phyloP scores from a whole-genome alignment of 2,329 filamentous ascomycete species.

The Aspergillus puulaauensis region DNA sequence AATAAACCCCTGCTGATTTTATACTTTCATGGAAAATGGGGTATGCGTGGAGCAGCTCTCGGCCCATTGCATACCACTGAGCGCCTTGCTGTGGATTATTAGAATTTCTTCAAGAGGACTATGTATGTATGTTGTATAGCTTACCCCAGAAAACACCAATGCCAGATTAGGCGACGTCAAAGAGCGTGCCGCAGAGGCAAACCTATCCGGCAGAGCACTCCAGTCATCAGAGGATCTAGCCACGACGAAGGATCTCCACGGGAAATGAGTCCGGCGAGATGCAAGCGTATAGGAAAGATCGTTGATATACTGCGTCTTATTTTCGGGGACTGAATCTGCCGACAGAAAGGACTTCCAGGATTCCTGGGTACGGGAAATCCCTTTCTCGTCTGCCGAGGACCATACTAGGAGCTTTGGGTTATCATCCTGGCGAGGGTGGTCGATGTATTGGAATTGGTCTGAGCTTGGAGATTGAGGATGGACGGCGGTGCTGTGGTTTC shows the following conservation, averaged over 20 bases:
- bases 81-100: conserved; percentile 29
- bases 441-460: not conserved
- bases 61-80: conserved; percentile 37
- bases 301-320: not conserved
- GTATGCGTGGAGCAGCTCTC: conserved; percentile 18
- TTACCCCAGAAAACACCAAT: not conserved
- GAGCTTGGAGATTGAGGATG: not conserved
- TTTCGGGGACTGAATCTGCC: not conserved
- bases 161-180: not conserved
- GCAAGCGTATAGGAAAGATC: not conserved
- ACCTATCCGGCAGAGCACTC: not conserved
- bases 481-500: not conserved
- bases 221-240: not conserved
- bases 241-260: not conserved
- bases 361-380: not conserved
- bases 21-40: not conserved
- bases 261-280: not conserved
- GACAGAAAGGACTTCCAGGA: no score
- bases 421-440: not conserved
- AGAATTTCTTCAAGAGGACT: not conserved
- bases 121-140: not conserved
- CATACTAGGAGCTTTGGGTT: not conserved
- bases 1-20: not conserved
- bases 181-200: not conserved
- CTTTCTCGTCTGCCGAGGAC: not conserved